Evolutionary conservation across 2,329 filamentous ascomycete species (phyloP).

Genomic region (Niveomyces coronatus): DNA sequence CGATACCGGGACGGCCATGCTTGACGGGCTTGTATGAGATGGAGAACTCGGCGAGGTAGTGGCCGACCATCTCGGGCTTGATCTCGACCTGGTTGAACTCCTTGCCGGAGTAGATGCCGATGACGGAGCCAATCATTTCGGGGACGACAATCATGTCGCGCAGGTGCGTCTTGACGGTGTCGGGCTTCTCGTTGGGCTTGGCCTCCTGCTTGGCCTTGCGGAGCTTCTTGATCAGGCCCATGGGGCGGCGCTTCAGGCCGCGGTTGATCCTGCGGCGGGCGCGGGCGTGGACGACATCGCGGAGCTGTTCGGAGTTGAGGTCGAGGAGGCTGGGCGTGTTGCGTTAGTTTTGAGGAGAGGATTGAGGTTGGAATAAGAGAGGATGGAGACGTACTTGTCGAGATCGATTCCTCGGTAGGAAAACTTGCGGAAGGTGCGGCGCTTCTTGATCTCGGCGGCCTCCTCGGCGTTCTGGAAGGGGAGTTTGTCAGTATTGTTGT

Average conservation of each 20-base stretch:
- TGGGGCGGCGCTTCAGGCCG: conserved; percentile 98
- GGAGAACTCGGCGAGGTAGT: conserved; percentile 98
- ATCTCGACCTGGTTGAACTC: conserved; percentile 99
- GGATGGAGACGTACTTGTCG: conserved; percentile 69
- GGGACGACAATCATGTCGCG: conserved; percentile 99
- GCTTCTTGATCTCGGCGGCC: conserved; percentile 99
- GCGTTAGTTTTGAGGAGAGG: background rate
- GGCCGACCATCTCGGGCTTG: conserved; percentile 99
- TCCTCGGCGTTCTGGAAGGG: conserved; percentile 94
- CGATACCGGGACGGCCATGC: conserved; percentile 99
- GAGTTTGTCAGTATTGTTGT: no score
- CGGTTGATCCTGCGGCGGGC: conserved; percentile 99
- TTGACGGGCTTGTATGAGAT: conserved; percentile 99
- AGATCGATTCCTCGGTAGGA: conserved; percentile 99
- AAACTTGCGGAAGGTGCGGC: conserved; percentile 99
- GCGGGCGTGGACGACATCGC: conserved; percentile 98
- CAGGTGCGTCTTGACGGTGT: conserved; percentile 98
- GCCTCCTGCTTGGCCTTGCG: conserved; percentile 99
- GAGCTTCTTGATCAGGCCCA: conserved; percentile 99
- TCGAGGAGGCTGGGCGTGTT: conserved; percentile 74
- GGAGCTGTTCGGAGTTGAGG: conserved; percentile 95
- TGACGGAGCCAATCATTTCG: conserved; percentile 98
- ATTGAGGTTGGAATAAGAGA: background rate
- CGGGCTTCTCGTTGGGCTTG: conserved; percentile 99
- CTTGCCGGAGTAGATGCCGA: conserved; percentile 99